Conservation (phyloP, 2,329 filamentous ascomycete genomes). For the Lecanosticta acicola region DNA sequence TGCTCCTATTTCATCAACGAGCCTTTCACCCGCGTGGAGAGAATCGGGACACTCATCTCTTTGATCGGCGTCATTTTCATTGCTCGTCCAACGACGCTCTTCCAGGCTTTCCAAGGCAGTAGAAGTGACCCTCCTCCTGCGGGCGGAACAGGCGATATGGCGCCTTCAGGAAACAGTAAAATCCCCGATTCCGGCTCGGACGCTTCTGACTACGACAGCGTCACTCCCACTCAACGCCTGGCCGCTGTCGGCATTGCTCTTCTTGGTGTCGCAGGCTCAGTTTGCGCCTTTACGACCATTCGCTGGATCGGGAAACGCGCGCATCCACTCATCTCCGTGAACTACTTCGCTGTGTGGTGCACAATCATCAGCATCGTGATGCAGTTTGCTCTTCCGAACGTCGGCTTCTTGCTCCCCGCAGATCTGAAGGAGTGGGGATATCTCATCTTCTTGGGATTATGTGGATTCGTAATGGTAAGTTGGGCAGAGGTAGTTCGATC, state of each 20-base stretch:
- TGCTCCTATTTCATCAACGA: constrained; percentile 72
- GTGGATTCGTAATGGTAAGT: constrained; percentile 66
- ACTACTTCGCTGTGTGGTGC: constrained; percentile 71
- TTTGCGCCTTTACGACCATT: constrained; percentile 68
- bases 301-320: constrained; percentile 73
- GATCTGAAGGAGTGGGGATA: constrained; percentile 59
- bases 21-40: constrained; percentile 71
- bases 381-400: constrained; percentile 51
- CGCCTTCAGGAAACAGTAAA: constrained; percentile 30
- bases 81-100: constrained; percentile 61
- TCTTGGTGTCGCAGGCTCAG: constrained; percentile 69
- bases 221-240: constrained; percentile 61
- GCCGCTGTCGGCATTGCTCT: constrained; percentile 66
- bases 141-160: constrained; percentile 31
- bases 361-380: constrained; percentile 60
- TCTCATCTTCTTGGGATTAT: constrained; percentile 61
- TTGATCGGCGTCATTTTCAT: constrained; percentile 78
- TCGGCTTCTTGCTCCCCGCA: constrained; percentile 53
- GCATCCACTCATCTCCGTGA: constrained; percentile 78
- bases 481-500: neutral
- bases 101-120: constrained; percentile 34
- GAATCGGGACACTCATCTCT: constrained; percentile 68
- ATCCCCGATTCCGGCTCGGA: constrained; percentile 14
- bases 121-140: constrained; percentile 25
- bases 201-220: constrained; percentile 37